phyloP scores from a whole-genome alignment of 768 basidiomycete species.

The Suillus bovinus region DNA sequence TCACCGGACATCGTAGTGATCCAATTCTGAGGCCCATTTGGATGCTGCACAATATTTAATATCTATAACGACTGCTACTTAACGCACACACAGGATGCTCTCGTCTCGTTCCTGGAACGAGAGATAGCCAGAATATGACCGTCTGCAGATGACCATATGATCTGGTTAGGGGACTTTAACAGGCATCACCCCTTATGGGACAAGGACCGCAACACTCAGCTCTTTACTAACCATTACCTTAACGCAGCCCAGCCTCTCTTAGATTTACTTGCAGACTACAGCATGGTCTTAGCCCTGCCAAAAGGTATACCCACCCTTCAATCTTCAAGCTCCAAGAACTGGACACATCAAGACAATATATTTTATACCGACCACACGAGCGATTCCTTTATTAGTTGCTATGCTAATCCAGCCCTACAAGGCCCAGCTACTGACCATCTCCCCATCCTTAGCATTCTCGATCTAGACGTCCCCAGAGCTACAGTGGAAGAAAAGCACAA shows the following conservation, averaged over 20 bases:
- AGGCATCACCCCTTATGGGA: constrained; percentile 28
- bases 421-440: neutral
- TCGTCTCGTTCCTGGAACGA: neutral
- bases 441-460: neutral
- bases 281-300: too few relatives aligned
- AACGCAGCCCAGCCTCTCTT: too few relatives aligned
- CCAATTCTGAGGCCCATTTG: neutral
- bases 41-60: neutral
- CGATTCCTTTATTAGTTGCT: neutral
- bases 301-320: too few relatives aligned
- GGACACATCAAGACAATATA: too few relatives aligned
- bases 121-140: neutral
- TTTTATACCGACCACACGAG: too few relatives aligned
- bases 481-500: neutral
- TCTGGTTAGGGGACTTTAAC: constrained; percentile 30
- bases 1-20: neutral
- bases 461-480: neutral
- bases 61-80: neutral
- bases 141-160: constrained; percentile 10
- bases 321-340: too few relatives aligned
- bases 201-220: constrained; percentile 13
- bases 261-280: too few relatives aligned
- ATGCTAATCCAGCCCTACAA: neutral
- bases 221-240: constrained; percentile 13
- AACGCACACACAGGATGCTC: neutral